Evolutionary conservation across 2,329 filamentous ascomycete genomes (phyloP), one percentile per base, ranked within the genome.

Genomic region (Cryphonectria parasitica): DNA sequence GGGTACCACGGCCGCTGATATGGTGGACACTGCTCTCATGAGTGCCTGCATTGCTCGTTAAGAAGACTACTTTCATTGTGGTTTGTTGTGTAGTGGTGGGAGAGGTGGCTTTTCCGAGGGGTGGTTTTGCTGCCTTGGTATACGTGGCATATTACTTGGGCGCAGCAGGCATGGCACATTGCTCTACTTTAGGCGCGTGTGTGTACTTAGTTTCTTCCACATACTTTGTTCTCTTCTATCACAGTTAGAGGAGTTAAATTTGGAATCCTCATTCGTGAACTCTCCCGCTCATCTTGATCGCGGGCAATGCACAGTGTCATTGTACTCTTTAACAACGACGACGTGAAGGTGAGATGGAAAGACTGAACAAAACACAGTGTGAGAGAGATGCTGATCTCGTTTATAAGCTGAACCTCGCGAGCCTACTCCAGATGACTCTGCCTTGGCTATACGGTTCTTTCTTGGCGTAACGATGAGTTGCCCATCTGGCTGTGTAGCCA

Each of bases 11-110:
- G 77, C 77, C 45, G 73, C 71, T 25, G 72, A 78, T 17, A 70
- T 72, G 64, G 75, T 79, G 45, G 81, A 85, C 74, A 83, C 80
- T 72, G 72, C 80, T n/a, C 74, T 85, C 41, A 80, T 83, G 80
- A 78, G 79, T 61, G 73, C 83, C 72, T 85, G 83, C 72, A 67
- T 68, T 31, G 68, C 68, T 15, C 54, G 70, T 25, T 67, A 67
- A 34, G n/a, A 3, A 11, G 19, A 17, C 10, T 10, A 1, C 1
- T 19, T 7, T 15, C 7, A 4, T 62, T 8, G 19, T 22, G 34
- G 22, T 22, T 62, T 17, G 13, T 28, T 60, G 28, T 28, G 56
- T 28, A 2, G 28, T 28, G 6, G 28, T 6, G 11, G 7, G 13
- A 41, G 36, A 39, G 36, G 36, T 39, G 36, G 7, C 36, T 13